These are phyloP conservation scores for Elaeis guineensis DNA, from an alignment of 176 grass and related monocot species.

Conservation along the genomic window DNA sequence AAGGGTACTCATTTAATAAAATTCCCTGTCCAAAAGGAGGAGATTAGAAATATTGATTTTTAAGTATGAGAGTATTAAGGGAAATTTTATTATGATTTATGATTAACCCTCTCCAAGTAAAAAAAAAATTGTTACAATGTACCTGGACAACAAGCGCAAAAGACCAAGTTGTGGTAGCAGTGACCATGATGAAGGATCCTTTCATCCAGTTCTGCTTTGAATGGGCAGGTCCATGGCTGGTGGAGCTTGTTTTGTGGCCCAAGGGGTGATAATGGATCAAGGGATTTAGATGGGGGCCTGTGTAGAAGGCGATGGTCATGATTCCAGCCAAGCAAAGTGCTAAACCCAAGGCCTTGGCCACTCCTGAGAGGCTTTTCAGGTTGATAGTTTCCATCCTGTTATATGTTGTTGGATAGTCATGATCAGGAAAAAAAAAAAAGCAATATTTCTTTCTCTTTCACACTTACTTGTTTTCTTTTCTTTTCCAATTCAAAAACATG, in stretches of 20 bases:
- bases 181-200: constrained; percentile 48
- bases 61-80: no score
- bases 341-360: constrained; percentile 38
- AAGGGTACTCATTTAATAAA: no score
- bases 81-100: no score
- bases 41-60: no score
- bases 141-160: constrained; percentile 66
- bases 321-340: constrained; percentile 42
- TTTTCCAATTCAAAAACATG: no score
- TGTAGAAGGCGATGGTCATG: constrained; percentile 47
- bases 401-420: no score
- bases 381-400: constrained; percentile 44
- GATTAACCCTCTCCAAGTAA: no score
- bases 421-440: no score
- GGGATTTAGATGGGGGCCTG: constrained; percentile 42
- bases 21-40: no score
- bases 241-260: constrained; percentile 3
- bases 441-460: no score
- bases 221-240: not conserved
- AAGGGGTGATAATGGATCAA: constrained; percentile 33
- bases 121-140: not conserved
- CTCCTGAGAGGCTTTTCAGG: constrained; percentile 25
- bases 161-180: constrained; percentile 40
- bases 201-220: constrained; percentile 41
- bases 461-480: no score